Evolutionary conservation across 495 filamentous ascomycete genomes (phyloP), one percentile per base, ranked within the genome.

Genomic region (Hypoxylon perforatum): DNA sequence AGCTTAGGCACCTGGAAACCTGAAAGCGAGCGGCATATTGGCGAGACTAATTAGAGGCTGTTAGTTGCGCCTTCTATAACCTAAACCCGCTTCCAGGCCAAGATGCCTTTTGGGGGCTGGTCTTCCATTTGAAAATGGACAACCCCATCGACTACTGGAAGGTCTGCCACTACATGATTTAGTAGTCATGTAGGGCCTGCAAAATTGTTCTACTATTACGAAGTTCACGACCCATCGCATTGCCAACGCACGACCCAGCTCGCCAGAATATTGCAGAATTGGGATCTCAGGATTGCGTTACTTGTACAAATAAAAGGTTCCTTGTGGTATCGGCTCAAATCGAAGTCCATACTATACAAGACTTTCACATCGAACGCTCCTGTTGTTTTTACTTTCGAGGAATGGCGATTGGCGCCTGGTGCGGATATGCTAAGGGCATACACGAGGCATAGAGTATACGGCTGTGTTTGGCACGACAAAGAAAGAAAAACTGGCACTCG

Each of bases 1-100:
- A 28, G 51, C n/a, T 35, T 71, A 93, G 91, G 91, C 12, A 90
- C 90, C 23, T 93, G 91, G 91, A 93, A 93, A 74, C 90, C 90
- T 33, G 89, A 90, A 70, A 84, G 77, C 57, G 83, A 88, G 71
- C 81, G 88, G 38, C 86, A 90, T 61, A 86, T 87, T 51, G 84
- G 84, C 62, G 77, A 78, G 73, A 57, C 57, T 25, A 46, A 65
- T 38, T 71, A 69, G 49, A 52, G 59, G 41, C 39, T 53, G 18
- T 53, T 58, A 35, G 42, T 65, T 50, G 45, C 51, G 30, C 57
- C 46, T n/a, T 57, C 14, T 22, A 44, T 57, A 21, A 18, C 21
- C 39, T 61, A 53, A 48, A 30, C 30, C 7, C 6, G 10, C 50
- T 23, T 51, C 48, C 21, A 11, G 36, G 21, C 41, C 14, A 36